Base-by-base conservation (phyloP, 305 asterid genomes). In the Lippia alba region DNA sequence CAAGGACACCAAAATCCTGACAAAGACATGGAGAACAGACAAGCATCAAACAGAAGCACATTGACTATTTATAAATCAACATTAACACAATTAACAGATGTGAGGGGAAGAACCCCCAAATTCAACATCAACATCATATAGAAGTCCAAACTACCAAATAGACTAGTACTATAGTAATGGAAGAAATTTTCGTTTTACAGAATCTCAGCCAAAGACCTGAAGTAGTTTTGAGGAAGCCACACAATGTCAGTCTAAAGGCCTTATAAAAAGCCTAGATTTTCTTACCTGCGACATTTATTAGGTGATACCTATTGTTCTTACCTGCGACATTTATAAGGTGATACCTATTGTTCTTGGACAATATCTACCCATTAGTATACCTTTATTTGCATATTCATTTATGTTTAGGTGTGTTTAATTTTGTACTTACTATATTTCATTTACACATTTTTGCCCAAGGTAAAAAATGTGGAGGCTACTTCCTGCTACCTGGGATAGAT, bases 1-100 rank as follows among this genome's bases (percentile, higher is more conserved):
- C 99, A 59, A 95, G 91, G 69, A 89, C 84, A 49, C 96, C 88
- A 53, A 89, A 92, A 82, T 86, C 87, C 99, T 95, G 89, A 72
- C 61, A 58, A 67, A 71, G 39, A 78, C 6, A 70, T 66, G 56
- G 24, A 56, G 32, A 48, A 51, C 58, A 67, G 15, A 66, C 18
- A 45, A 59, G 46, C 19, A 50, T 12, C 62, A 20, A 62, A 59
- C 24, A 24, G 39, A 74, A 71, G 48, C 18, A 39, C 69, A 72
- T 15, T 65, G 34, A 36, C 59, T 60, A 32, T 62, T 59, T 24
- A 61, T 67, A 71, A 58, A 64, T 50, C 24, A 70, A 70, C 30
- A 69, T 66, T 36, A 50, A 63, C 19, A 54, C 30, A 24, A 24
- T 24, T 24, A 24, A 24, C 1, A 24, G 30, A 24, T 24, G 30